phyloP scores from a whole-genome alignment of 2,329 filamentous ascomycete genomes.

The Didymella sp. region DNA sequence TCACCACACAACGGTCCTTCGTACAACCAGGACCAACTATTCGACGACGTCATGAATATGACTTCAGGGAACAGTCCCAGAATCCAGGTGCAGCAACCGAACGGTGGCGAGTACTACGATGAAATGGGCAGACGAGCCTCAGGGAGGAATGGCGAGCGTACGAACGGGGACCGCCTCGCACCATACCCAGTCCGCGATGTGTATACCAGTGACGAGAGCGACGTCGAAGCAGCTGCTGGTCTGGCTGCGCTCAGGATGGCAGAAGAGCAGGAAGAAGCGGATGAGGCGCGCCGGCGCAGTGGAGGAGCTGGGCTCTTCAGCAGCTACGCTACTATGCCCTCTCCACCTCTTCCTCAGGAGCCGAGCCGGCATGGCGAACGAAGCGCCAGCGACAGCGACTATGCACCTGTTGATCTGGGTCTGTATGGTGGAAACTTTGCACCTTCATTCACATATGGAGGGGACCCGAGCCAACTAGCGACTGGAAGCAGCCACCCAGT shows the following conservation, averaged over 20 bases:
- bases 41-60: conserved; percentile 63
- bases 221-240: conserved; percentile 85
- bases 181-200: conserved; percentile 41
- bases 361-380: conserved; percentile 26
- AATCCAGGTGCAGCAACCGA: conserved; percentile 44
- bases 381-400: conserved; percentile 70
- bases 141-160: conserved; percentile 46
- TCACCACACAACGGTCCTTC: conserved; percentile 40
- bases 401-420: conserved; percentile 73
- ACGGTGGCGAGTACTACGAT: conserved; percentile 42
- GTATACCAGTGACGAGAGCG: conserved; percentile 72
- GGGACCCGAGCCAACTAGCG: conserved; percentile 55
- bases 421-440: conserved; percentile 76
- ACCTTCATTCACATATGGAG: conserved; percentile 67
- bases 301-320: conserved; percentile 60
- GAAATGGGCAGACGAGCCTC: conserved; percentile 30
- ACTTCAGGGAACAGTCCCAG: conserved; percentile 40
- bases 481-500: conserved; percentile 49
- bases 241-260: conserved; percentile 83
- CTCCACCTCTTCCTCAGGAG: conserved; percentile 52
- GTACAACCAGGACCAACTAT: conserved; percentile 62
- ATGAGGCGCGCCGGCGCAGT: conserved; percentile 65
- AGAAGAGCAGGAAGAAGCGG: conserved; percentile 74
- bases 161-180: conserved; percentile 58
- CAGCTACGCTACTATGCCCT: conserved; percentile 53